Percentiles rank a stretch among this genome's conserved stretches.
Evolutionary conservation across 257 asterid species (phyloP).

Genomic region (Fraxinus cuspidata): DNA sequence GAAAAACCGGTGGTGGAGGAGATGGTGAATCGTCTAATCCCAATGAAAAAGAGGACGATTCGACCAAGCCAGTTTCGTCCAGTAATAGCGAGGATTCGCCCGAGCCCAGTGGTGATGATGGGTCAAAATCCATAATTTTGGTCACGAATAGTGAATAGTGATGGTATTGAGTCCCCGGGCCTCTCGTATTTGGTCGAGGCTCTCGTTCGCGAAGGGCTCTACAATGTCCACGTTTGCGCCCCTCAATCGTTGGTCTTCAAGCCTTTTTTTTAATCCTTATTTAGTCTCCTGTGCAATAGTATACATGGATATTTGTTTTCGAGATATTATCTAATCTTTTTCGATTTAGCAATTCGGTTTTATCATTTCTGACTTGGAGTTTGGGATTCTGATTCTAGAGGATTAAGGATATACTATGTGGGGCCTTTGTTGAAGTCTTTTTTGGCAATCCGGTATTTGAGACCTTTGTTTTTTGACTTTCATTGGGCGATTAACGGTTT

Average conservation of each 20-base stretch:
- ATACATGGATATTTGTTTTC: not conserved
- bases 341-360: not conserved
- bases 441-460: not conserved
- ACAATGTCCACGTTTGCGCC: slow-evolving; percentile 34
- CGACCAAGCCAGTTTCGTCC: slow-evolving; percentile 26
- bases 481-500: not conserved
- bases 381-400: not conserved
- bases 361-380: not conserved
- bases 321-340: not conserved
- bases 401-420: not conserved
- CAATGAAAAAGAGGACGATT: slow-evolving; percentile 27
- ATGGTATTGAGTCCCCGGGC: slow-evolving; percentile 91
- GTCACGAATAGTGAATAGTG: slow-evolving; percentile 76
- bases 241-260: slow-evolving; percentile 58
- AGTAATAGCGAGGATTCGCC: slow-evolving; percentile 33
- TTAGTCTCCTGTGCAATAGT: not conserved
- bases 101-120: slow-evolving; percentile 39
- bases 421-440: not conserved
- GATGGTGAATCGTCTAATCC: slow-evolving; percentile 14
- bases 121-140: slow-evolving; percentile 63
- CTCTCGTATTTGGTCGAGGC: slow-evolving; percentile 44
- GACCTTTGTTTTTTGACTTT: not conserved
- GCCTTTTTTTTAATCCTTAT: not conserved
- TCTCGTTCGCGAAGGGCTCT: slow-evolving; percentile 40
- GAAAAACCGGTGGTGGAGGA: slow-evolving; percentile 42